Evolutionary conservation across 2,329 filamentous ascomycete species (phyloP), one percentile per base, ranked within the genome.

Genomic region (Trichoderma sp.): DNA sequence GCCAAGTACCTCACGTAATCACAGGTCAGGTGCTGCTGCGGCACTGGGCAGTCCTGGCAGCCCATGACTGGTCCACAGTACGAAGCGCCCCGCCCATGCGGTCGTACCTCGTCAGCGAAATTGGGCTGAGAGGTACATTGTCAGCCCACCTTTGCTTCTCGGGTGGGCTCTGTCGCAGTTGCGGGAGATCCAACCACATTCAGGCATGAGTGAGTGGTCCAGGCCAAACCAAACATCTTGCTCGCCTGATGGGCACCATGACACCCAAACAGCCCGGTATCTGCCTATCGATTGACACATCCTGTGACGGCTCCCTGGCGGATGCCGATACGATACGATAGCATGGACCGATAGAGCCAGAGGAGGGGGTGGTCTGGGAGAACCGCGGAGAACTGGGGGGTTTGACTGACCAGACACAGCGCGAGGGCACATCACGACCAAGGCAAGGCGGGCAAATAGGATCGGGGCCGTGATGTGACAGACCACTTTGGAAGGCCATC

Each of bases 301-400:
- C 78, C 76, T 74, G 78, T 80, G 77, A 80, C 77, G 65, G 53
- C 65, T 71, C 72, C 66, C 38, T 68, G 38, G 68, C 71, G 76
- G 74, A 75, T 45, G 68, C 67, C 67, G 75, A 76, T 74, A 71
- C 71, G 75, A 75, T 76, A 75, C 60, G 68, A 73, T 56, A 56
- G 5, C 50, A 56, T 75, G 33, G 75, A 65, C 71, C 50, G 75
- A 74, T 74, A 59, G 75, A 63, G 64, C 63, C 21, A 35, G 62
- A 31, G 31, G 31, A 27, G 56, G 45, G 65, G 50, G 50, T 63
- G 35, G 29, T 74, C 45, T 12, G 27, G n/a, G 8, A 62, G 69
- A 75, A 62, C 50, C 53, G 62, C 62, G 69, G 74, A 64, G 74
- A 31, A 60, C 24, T 41, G 41, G 60, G 66, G 65, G 59, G 9